These are phyloP conservation scores for Nothopassalora personata DNA, from an alignment of 2,329 filamentous ascomycete species.

Conservation along the genomic window DNA sequence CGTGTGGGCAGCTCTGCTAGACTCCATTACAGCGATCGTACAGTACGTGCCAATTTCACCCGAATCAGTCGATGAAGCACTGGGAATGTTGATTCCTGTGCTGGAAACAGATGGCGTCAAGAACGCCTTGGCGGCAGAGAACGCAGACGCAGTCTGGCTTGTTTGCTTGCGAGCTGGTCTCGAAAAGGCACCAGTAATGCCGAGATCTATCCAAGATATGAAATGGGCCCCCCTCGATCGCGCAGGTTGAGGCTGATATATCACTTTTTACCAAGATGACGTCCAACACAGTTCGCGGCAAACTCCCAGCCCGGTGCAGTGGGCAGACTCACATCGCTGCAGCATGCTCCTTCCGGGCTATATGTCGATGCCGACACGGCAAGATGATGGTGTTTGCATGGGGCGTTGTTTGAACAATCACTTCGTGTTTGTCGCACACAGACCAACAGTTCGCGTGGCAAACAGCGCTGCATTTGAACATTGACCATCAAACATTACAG, in stretches of 20 bases:
- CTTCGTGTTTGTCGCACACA: conserved; percentile 9
- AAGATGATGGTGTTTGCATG: conserved; percentile 9
- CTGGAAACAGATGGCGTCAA: conserved; percentile 43
- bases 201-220: not conserved
- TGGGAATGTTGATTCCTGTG: conserved; percentile 53
- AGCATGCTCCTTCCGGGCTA: not conserved
- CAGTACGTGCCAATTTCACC: conserved; percentile 61
- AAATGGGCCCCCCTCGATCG: conserved; percentile 8
- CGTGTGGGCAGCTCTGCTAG: conserved; percentile 59
- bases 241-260: conserved; percentile 3
- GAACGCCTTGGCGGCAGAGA: conserved; percentile 57
- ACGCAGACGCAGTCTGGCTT: conserved; percentile 75
- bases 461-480: conserved; percentile 4
- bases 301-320: not conserved
- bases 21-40: conserved; percentile 57
- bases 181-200: conserved; percentile 1
- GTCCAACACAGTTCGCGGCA: not conserved
- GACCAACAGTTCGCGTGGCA: conserved; percentile 3
- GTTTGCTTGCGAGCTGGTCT: conserved; percentile 37
- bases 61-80: conserved; percentile 64
- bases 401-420: conserved; percentile 15
- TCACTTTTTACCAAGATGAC: not conserved
- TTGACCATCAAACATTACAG: conserved; percentile 6
- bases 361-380: not conserved
- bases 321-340: not conserved